A percentile compares a stretch with the other conserved stretches of the same genome.
Evolutionary conservation across 78 protist genomes (phyloP).

Genomic region (Fonticula alba): DNA sequence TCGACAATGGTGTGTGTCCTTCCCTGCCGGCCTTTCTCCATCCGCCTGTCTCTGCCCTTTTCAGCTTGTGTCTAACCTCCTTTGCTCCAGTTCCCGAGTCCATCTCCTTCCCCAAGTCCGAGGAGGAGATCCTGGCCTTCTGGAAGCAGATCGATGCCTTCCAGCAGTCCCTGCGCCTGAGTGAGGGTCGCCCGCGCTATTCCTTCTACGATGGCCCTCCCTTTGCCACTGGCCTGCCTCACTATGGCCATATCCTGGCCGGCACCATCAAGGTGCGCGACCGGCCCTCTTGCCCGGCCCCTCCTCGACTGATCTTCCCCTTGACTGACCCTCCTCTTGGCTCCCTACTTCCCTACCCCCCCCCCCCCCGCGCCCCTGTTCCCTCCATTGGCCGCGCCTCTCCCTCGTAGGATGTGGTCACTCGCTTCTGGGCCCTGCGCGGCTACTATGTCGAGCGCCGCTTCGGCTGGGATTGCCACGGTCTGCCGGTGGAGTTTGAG

Average conservation of each 20-base stretch:
- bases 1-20: no score
- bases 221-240: constrained; percentile 99
- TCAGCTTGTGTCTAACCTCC: no score
- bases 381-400: no score
- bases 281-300: neutral
- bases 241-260: constrained; percentile 97
- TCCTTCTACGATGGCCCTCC: constrained; percentile 98
- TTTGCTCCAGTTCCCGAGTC: constrained; percentile 50
- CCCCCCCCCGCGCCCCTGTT: no score
- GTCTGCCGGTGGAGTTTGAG: constrained; percentile 96
- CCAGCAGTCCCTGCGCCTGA: constrained; percentile 47
- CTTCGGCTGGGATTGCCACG: constrained; percentile 99
- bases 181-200: constrained; percentile 41
- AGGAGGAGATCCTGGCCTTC: constrained; percentile 40
- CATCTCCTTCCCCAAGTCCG: constrained; percentile 51
- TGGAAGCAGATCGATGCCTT: constrained; percentile 87
- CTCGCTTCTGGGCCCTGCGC: constrained; percentile 72
- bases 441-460: constrained; percentile 91
- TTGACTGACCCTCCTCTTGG: neutral
- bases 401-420: constrained; percentile 67
- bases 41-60: no score
- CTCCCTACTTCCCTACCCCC: no score
- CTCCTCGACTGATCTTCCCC: neutral
- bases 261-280: constrained; percentile 82
- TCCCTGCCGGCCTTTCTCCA: no score